These are phyloP conservation scores for Lanmaoa rubissima DNA, from an alignment of 768 basidiomycete species.

Conservation along the genomic window DNA sequence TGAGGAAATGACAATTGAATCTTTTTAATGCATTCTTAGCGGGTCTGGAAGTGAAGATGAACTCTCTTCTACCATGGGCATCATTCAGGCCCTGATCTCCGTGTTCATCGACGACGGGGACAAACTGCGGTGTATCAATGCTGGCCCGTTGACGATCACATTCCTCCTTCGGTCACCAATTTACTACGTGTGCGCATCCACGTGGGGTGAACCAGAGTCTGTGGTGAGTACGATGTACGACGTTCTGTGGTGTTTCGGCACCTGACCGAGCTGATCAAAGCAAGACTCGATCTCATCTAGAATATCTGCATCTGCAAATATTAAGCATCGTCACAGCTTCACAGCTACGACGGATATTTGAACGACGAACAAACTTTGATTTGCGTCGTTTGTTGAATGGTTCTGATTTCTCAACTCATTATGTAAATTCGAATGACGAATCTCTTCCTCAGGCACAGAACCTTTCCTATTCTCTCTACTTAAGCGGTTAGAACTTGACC, in stretches of 20 bases:
- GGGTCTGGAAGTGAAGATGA: conserved; percentile 56
- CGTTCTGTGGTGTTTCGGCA: not conserved
- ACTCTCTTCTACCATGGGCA: conserved; percentile 78
- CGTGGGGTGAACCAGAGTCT: conserved; percentile 95
- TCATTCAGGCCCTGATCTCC: conserved; percentile 94
- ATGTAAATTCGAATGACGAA: not conserved
- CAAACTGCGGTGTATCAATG: conserved; percentile 79
- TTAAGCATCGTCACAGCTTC: conserved; percentile 84
- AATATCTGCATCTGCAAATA: conserved; percentile 93
- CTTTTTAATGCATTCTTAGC: conserved; percentile 29
- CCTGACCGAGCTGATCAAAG: conserved; percentile 48
- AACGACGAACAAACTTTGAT: conserved; percentile 90
- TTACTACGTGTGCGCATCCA: conserved; percentile 88
- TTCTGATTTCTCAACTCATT: conserved; percentile 16
- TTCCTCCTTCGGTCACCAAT: conserved; percentile 86
- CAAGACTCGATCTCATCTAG: conserved; percentile 90
- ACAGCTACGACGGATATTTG: conserved; percentile 84
- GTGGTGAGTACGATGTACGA: conserved; percentile 58
- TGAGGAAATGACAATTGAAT: not conserved
- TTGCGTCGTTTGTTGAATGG: conserved; percentile 72
- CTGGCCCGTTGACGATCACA: conserved; percentile 78
- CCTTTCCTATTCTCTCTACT: conserved; percentile 75
- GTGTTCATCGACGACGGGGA: conserved; percentile 94
- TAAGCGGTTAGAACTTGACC: conserved; percentile 67
- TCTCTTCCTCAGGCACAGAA: conserved; percentile 64